These are phyloP conservation scores for Fistulinella cinereoalba DNA, from an alignment of 1,284 basidiomycete species.

Conservation along the genomic window DNA sequence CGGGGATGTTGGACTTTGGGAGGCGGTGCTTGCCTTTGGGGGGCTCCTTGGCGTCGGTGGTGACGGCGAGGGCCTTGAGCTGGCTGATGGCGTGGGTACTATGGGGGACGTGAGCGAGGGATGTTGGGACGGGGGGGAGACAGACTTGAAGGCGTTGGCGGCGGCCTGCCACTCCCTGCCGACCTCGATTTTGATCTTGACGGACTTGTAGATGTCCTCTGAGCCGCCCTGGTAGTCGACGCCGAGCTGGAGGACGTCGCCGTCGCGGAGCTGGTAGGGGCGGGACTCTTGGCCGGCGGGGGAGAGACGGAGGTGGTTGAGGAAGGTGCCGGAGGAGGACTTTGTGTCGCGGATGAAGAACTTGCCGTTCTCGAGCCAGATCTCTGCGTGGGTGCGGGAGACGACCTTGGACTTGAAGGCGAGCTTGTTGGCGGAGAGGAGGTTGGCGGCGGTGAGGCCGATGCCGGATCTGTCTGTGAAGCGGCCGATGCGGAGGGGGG, in stretches of 20 bases:
- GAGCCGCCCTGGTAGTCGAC: constrained; percentile 98
- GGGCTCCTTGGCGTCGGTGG: constrained; percentile 17
- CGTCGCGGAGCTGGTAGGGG: constrained; percentile 84
- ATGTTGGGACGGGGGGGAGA: constrained; percentile 19
- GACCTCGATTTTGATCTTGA: constrained; percentile 94
- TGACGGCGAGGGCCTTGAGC: constrained; percentile 66
- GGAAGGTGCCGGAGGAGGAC: constrained; percentile 88
- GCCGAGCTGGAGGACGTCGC: constrained; percentile 93
- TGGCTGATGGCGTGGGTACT: constrained; percentile 79
- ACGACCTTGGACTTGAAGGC: constrained; percentile 98
- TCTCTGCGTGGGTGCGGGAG: constrained; percentile 90
- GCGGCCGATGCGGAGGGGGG: constrained; percentile 82
- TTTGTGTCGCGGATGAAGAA: constrained; percentile 94
- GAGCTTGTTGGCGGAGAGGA: constrained; percentile 76
- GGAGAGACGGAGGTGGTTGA: constrained; percentile 91
- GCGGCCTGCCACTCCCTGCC: constrained; percentile 87
- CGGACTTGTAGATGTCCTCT: constrained; percentile 97
- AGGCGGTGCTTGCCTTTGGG: constrained; percentile 34
- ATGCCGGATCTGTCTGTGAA: constrained; percentile 85
- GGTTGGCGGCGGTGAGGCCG: constrained; percentile 64
- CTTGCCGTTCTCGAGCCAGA: constrained; percentile 71
- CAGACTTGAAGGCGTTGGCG: constrained; percentile 94
- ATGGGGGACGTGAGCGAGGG: constrained; percentile 23
- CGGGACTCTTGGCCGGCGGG: constrained; percentile 81
- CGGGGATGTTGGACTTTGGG: constrained; percentile 64